Base-by-base conservation (phyloP, 768 basidiomycete species). In the Russula sp. region DNA sequence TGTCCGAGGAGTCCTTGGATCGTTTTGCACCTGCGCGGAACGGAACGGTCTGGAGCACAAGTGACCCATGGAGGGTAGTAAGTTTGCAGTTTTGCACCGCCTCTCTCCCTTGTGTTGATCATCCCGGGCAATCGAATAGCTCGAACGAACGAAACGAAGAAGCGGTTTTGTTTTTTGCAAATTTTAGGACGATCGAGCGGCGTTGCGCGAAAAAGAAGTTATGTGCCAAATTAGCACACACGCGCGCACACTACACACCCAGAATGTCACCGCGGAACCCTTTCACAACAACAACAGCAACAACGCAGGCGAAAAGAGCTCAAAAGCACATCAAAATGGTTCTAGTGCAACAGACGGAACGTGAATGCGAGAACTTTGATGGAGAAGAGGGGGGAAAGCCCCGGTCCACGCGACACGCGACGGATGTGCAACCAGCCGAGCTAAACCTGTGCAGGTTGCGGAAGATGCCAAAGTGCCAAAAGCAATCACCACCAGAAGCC, bases 271-370 rank as follows among this genome's bases (percentile, higher is more conserved):
- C 25, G 8, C 54, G 54, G 54, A 56, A 56, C 34, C 58, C 41
- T 58, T 50, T 50, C 56, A 58, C 38, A 49, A 58, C 38, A n/a
- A n/a, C n/a, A n/a, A n/a, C n/a, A n/a, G n/a, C n/a, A n/a, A 58
- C 38, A 49, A 58, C 38, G 41, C 58, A 35, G 58, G 58, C 58
- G 50, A 59, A 59, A 59, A 59, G 58, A 59, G 34, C 58, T 59
- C 58, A 58, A 38, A 25, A 25, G 18, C 46, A 47, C 58, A 58
- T 56, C 42, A 43, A 43, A 22, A n/a, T n/a, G 42, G 14, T 9
- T 29, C 25, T 53, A 16, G 36, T 54, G 25, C n/a, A n/a, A n/a
- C 18, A n/a, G 14, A 11, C 20, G 35, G 5, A 11, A 34, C 34
- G 39, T 43, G 41, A n/a, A 32, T 42, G 25, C 36, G 35, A 25